Evolutionary conservation across 345 rosid species (phyloP), one percentile per base, ranked within the genome.

Genomic region (Eucalyptus virginea): DNA sequence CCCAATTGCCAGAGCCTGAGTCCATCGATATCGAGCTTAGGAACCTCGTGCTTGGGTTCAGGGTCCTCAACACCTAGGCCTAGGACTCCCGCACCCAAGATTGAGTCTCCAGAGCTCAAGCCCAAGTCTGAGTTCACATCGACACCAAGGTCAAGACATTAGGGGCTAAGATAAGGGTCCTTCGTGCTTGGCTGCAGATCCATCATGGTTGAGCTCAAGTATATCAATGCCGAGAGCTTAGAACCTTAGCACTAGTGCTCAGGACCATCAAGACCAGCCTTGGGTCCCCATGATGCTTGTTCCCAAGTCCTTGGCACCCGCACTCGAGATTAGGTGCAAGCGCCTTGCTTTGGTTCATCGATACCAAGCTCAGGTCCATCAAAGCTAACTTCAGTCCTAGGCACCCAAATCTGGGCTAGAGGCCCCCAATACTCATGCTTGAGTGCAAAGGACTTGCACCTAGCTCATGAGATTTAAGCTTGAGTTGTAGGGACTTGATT

Each of bases 381-480:
- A 1, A 19, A 26, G 11, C 0, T 21, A 1, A 52, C 26, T 52
- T 52, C 0, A 0, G 5, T 52, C 26, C 11, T 52, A 0, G 5
- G 26, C 58, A 52, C 58, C 26, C 58, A 52, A 52, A 52, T 19
- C 0, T 52, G 5, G 26, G 5, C 11, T 52, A 52, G 26, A 52
- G 58, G 26, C 58, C 26, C 24, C 58, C 2, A 21, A 52, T 52
- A 21, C 26, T 52, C 58, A 52, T 21, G 58, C 58, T 21, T 5
- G 2, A 52, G 5, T 52, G 1, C 26, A 52, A 21, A 52, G 58
- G 58, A 52, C 58, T 52, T 52, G 58, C 58, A 21, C 58, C 58
- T 52, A 52, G 58, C 58, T 52, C 58, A 21, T 52, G 58, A 52
- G 58, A 52, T 2, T 8, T 52, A 1, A 52, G 0, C 26, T 52